Conservation (phyloP, 305 asterid species). For the Coffea humblotiana region DNA sequence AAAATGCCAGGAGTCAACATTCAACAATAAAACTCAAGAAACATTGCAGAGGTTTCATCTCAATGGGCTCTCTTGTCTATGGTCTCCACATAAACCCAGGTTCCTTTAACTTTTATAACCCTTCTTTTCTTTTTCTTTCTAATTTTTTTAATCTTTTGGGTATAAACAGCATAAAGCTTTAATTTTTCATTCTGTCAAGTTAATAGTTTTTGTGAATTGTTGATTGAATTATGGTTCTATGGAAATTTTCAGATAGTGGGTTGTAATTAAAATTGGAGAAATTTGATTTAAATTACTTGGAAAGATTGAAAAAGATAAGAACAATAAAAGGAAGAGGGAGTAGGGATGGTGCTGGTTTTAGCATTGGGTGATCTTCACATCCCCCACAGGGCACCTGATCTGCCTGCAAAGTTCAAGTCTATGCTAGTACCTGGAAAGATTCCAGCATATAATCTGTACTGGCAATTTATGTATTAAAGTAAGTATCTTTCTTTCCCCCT, state of each 20-base stretch:
- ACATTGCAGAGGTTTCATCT: too few relatives aligned
- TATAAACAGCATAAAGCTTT: not conserved
- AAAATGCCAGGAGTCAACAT: too few relatives aligned
- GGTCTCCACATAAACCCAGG: not conserved
- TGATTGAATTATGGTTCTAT: constrained; percentile 7
- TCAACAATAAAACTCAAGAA: too few relatives aligned
- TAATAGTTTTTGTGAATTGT: not conserved
- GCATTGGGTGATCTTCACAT: constrained; percentile 95
- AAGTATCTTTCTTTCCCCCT: not conserved
- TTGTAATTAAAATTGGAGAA: constrained; percentile 15
- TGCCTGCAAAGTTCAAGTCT: constrained; percentile 93
- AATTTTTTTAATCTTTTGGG: too few relatives aligned
- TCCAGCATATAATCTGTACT: constrained; percentile 91
- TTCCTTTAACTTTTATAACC: not conserved
- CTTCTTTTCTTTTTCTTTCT: not conserved
- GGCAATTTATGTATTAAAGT: constrained; percentile 89
- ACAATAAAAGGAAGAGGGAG: too few relatives aligned
- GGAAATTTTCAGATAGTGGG: constrained; percentile 26
- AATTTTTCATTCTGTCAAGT: not conserved
- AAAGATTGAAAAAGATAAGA: constrained; percentile 1
- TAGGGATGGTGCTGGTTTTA: constrained; percentile 81
- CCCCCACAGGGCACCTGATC: constrained; percentile 95
- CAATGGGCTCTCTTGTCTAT: too few relatives aligned
- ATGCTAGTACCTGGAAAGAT: constrained; percentile 99
- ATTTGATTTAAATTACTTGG: constrained; percentile 13